These are phyloP conservation scores for Cyclotella cryptica DNA, from an alignment of 108 stramenopile species.

Conservation along the genomic window DNA sequence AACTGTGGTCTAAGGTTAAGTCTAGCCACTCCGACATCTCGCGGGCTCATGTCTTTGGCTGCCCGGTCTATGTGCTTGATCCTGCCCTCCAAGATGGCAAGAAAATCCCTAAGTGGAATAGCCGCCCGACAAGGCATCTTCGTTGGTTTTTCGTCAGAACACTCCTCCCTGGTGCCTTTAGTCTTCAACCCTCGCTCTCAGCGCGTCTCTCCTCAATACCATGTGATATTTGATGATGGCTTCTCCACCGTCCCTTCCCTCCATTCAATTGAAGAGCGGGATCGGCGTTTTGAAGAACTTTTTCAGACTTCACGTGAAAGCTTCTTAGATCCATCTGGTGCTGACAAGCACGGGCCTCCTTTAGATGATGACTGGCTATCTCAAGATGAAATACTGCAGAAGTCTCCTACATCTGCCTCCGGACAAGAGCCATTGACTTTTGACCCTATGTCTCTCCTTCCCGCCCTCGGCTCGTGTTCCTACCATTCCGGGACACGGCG, in stretches of 20 bases:
- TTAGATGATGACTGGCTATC: constrained; percentile 1
- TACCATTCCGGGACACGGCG: background rate
- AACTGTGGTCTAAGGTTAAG: constrained; percentile 9
- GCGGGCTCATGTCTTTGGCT: constrained; percentile 53
- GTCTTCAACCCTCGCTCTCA: constrained; percentile 47
- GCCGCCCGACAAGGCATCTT: constrained; percentile 45
- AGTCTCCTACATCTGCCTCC: background rate
- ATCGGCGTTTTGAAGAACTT: background rate
- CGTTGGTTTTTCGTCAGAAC: constrained; percentile 13
- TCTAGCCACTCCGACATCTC: constrained; percentile 18
- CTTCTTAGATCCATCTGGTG: background rate
- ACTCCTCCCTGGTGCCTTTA: constrained; percentile 41
- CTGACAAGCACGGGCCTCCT: background rate
- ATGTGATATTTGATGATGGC: constrained; percentile 58
- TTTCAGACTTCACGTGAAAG: background rate
- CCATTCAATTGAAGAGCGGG: background rate
- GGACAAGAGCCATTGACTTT: background rate
- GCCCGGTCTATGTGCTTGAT: constrained; percentile 67
- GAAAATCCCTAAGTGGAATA: constrained; percentile 64
- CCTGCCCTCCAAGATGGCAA: constrained; percentile 67
- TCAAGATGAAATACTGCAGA: background rate
- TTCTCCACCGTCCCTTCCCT: constrained; percentile 42
- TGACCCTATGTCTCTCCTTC: background rate
- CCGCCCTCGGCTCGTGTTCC: too few relatives aligned
- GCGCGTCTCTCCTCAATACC: constrained; percentile 51